These are phyloP conservation scores for Primulina eburnea DNA, from an alignment of 257 asterid species.

Conservation along the genomic window DNA sequence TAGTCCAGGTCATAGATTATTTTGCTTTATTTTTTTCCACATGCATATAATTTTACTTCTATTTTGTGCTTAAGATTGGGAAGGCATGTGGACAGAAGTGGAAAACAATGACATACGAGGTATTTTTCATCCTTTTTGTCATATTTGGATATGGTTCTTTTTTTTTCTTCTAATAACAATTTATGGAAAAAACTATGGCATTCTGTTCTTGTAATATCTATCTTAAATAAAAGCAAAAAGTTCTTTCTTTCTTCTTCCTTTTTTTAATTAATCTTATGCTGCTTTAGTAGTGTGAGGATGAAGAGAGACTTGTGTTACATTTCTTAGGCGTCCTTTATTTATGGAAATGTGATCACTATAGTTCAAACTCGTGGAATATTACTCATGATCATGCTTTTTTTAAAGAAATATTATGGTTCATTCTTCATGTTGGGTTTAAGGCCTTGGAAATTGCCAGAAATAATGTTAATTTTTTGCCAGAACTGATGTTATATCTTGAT, in stretches of 20 bases:
- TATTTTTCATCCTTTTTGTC: conserved; percentile 27
- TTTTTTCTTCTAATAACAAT: neutral
- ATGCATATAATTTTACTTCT: neutral
- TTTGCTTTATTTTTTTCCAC: neutral
- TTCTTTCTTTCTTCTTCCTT: too few relatives aligned
- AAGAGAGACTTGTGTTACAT: too few relatives aligned
- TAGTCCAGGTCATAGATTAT: neutral
- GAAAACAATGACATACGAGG: conserved; percentile 93
- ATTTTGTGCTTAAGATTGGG: conserved; percentile 58
- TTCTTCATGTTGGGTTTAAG: neutral
- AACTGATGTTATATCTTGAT: neutral
- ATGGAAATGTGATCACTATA: neutral
- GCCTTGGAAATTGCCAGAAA: neutral
- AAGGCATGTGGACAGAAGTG: conserved; percentile 98
- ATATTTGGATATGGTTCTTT: conserved; percentile 5
- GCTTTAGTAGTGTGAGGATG: neutral
- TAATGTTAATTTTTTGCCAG: neutral
- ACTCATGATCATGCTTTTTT: neutral
- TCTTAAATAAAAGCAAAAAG: neutral
- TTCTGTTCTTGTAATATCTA: neutral
- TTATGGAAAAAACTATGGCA: neutral
- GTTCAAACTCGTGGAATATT: neutral
- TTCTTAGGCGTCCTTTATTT: neutral
- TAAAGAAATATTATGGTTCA: neutral
- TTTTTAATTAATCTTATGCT: too few relatives aligned